Percentiles rank a stretch among this genome's conserved stretches.
Evolutionary conservation across 306 rosid species (phyloP).

Genomic region (Crotalaria pallida): DNA sequence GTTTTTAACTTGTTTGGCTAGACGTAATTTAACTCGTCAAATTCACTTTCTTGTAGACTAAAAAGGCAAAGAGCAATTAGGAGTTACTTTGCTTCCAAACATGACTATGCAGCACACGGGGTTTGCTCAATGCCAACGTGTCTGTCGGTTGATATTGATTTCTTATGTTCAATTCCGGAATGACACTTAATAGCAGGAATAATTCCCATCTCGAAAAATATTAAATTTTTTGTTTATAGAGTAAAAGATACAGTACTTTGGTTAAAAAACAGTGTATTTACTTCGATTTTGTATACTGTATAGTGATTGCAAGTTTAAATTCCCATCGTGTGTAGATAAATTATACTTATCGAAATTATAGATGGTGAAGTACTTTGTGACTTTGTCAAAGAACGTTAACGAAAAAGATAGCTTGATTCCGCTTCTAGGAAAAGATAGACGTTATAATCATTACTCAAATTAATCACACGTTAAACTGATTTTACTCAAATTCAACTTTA

Average conservation of each 20-base stretch:
- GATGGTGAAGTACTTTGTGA: not conserved
- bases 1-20: not conserved
- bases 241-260: too few species aligned
- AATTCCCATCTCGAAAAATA: too few species aligned
- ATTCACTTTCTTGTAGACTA: not conserved
- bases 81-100: not conserved
- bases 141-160: not conserved
- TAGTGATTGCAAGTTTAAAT: not conserved
- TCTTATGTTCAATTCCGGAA: too few species aligned
- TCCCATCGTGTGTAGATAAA: not conserved
- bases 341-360: too few species aligned
- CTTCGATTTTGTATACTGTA: not conserved
- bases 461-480: too few species aligned
- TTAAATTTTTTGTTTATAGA: too few species aligned
- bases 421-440: not conserved
- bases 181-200: too few species aligned
- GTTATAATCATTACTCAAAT: too few species aligned
- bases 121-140: not conserved
- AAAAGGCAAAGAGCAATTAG: not conserved
- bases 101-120: conserved; percentile 15
- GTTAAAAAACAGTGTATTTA: too few species aligned
- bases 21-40: not conserved
- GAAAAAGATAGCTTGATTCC: not conserved
- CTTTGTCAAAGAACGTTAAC: not conserved
- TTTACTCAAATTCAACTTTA: too few species aligned